phyloP scores from a whole-genome alignment of 441 rosid species.

The Dalechampia spathulata region DNA sequence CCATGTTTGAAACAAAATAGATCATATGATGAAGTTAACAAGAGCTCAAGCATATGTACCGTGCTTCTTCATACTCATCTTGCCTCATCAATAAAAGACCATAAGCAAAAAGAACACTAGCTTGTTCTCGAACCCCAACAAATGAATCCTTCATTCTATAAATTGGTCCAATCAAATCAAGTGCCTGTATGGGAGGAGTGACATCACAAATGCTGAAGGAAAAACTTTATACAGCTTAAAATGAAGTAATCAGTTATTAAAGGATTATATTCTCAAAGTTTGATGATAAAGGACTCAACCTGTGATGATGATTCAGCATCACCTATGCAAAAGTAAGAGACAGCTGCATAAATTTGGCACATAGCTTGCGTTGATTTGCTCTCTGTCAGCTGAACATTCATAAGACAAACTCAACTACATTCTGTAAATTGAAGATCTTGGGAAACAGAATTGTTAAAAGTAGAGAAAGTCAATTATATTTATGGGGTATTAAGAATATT shows the following conservation, averaged over 20 bases:
- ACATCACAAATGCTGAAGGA: constrained; percentile 10
- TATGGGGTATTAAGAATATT: no score
- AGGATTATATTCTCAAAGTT: neutral
- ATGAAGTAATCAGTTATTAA: constrained; percentile 2
- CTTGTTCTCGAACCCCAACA: constrained; percentile 86
- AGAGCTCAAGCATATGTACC: constrained; percentile 35
- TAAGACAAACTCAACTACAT: neutral
- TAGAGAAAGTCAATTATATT: constrained; percentile 1
- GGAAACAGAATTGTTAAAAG: constrained; percentile 8
- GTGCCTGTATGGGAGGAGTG: constrained; percentile 49
- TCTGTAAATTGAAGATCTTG: neutral
- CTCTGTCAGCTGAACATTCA: constrained; percentile 59
- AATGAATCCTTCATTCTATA: constrained; percentile 70
- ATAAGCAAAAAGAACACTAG: constrained; percentile 82
- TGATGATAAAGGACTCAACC: constrained; percentile 36
- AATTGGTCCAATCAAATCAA: constrained; percentile 86
- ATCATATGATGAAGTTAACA: neutral
- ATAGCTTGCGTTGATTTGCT: constrained; percentile 85
- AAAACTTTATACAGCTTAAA: constrained; percentile 2
- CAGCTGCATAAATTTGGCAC: constrained; percentile 90
- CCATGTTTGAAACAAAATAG: constrained; percentile 1
- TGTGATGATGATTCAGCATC: constrained; percentile 91
- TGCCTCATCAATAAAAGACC: constrained; percentile 95
- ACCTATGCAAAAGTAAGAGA: constrained; percentile 83
- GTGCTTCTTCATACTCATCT: constrained; percentile 84